These are phyloP conservation scores for Neoarthrinium moseri DNA, from an alignment of 2,329 filamentous ascomycete genomes.

Conservation along the genomic window DNA sequence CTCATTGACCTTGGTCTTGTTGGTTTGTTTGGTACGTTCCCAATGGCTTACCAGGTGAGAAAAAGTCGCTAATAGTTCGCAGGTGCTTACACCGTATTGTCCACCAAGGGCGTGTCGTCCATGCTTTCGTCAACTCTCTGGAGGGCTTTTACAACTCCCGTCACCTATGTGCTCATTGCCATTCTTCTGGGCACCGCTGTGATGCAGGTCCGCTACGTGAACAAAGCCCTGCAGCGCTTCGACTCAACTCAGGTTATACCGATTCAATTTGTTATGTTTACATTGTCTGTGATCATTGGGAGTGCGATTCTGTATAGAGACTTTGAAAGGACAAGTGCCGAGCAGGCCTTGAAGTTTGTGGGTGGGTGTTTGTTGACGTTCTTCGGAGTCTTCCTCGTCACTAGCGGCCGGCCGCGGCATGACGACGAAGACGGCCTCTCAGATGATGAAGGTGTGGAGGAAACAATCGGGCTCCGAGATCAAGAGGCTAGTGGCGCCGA, in stretches of 20 bases:
- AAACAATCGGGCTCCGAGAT: constrained; percentile 59
- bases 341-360: constrained; percentile 79
- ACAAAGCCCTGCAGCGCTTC: constrained; percentile 83
- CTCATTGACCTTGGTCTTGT: constrained; percentile 92
- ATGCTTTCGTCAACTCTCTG: constrained; percentile 89
- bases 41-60: constrained; percentile 2
- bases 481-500: constrained; percentile 32
- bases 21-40: constrained; percentile 76
- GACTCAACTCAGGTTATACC: constrained; percentile 98
- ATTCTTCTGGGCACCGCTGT: constrained; percentile 82
- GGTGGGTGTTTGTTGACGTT: constrained; percentile 92
- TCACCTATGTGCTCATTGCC: constrained; percentile 82
- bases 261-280: constrained; percentile 96
- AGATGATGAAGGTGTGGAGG: constrained; percentile 60
- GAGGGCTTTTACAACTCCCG: constrained; percentile 84
- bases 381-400: constrained; percentile 95
- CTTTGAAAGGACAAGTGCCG: constrained; percentile 77
- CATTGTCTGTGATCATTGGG: constrained; percentile 89
- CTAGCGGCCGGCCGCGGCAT: constrained; percentile 68
- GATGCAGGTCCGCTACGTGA: constrained; percentile 97
- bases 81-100: constrained; percentile 95
- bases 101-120: constrained; percentile 94
- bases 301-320: constrained; percentile 93
- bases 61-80: constrained; percentile 11
- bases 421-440: constrained; percentile 59